Percentiles rank a stretch among this genome's conserved stretches.
phyloP scores from a whole-genome alignment of 73 alveolate genomes.

The Blepharisma japonicum region DNA sequence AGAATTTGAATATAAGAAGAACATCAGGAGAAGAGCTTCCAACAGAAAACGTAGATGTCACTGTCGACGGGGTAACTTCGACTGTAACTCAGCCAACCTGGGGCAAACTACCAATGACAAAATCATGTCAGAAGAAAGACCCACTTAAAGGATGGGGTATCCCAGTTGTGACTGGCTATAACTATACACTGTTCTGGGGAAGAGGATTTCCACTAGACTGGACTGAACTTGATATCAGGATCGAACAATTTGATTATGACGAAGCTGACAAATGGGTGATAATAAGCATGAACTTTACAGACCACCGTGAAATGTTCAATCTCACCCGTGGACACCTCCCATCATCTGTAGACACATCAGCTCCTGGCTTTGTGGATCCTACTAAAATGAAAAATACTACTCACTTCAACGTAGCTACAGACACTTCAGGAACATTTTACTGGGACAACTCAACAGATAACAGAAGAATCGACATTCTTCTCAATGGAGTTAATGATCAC shows the following conservation, averaged over 20 bases:
- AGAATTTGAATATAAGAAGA: background rate
- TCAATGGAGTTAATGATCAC: background rate
- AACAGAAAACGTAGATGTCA: background rate
- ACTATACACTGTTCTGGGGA: conserved; percentile 46
- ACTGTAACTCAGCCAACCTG: background rate
- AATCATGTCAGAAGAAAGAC: background rate
- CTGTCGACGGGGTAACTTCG: background rate
- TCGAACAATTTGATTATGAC: background rate
- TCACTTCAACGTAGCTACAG: background rate
- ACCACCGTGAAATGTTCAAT: conserved; percentile 20
- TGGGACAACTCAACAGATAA: background rate
- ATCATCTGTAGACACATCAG: background rate
- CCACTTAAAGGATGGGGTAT: conserved; percentile 14
- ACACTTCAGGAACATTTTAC: conserved; percentile 24
- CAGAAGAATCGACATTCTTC: background rate
- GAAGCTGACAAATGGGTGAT: conserved; percentile 10
- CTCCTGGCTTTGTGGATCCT: background rate
- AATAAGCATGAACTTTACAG: conserved; percentile 14
- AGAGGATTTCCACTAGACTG: conserved; percentile 15
- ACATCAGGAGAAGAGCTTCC: background rate
- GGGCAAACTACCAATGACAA: background rate
- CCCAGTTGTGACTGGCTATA: conserved; percentile 34
- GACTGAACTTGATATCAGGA: conserved; percentile 35
- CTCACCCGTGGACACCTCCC: background rate
- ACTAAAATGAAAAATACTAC: background rate